These are phyloP conservation scores for Pseudogymnoascus sp. DNA, from an alignment of 2,329 filamentous ascomycete genomes.

Conservation along the genomic window DNA sequence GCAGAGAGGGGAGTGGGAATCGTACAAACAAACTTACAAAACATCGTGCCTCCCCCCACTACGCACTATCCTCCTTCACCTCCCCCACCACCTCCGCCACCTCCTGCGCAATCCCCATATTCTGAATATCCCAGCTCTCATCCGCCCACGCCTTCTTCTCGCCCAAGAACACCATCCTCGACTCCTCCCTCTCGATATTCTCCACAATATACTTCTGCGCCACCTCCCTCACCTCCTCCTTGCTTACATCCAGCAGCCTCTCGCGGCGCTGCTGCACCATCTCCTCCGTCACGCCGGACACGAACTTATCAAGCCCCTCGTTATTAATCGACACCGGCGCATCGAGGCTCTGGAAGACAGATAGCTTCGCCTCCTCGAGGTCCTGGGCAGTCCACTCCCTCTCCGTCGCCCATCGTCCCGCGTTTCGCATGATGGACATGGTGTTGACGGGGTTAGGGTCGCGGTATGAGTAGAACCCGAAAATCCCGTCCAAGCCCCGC, in stretches of 20 bases:
- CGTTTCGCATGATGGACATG: slow-evolving; percentile 71
- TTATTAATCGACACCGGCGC: slow-evolving; percentile 79
- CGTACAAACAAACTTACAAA: slow-evolving; percentile 17
- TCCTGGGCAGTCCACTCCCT: slow-evolving; percentile 75
- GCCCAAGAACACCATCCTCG: slow-evolving; percentile 67
- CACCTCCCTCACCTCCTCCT: slow-evolving; percentile 68
- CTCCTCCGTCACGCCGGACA: slow-evolving; percentile 75
- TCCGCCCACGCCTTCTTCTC: slow-evolving; percentile 76
- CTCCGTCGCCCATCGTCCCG: slow-evolving; percentile 75
- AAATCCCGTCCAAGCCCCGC: slow-evolving; percentile 70
- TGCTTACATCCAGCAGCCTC: slow-evolving; percentile 76
- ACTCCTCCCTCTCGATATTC: slow-evolving; percentile 47
- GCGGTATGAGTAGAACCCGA: slow-evolving; percentile 93
- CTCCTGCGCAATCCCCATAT: slow-evolving; percentile 58
- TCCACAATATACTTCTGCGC: slow-evolving; percentile 78
- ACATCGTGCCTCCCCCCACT: slow-evolving; percentile 9
- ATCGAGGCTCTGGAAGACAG: slow-evolving; percentile 85
- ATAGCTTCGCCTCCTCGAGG: slow-evolving; percentile 91
- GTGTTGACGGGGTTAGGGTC: slow-evolving; percentile 92
- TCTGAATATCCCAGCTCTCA: slow-evolving; percentile 62
- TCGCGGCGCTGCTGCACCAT: slow-evolving; percentile 83
- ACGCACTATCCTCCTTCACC: slow-evolving; percentile 17
- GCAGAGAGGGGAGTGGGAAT: background rate
- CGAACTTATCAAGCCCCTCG: slow-evolving; percentile 79
- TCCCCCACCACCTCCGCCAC: slow-evolving; percentile 14